Conservation (phyloP, 177 flowering plant genomes). For the Vitis hybrid region DNA sequence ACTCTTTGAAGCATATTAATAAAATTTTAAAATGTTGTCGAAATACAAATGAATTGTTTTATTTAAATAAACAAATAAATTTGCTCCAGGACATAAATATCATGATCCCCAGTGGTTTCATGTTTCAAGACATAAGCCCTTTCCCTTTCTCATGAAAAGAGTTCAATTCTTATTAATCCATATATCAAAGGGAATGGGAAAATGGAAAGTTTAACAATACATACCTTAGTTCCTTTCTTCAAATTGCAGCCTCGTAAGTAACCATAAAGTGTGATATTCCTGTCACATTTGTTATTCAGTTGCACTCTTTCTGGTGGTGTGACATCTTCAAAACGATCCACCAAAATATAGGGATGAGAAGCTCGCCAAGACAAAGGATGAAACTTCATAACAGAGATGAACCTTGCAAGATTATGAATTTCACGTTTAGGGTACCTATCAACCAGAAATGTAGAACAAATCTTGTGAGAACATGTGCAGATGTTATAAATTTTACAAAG, state of each 20-base stretch:
- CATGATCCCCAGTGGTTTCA: neutral
- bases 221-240: constrained; percentile 87
- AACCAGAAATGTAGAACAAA: constrained; percentile 8
- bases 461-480: neutral
- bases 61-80: too few species aligned
- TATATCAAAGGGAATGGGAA: neutral
- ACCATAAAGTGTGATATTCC: constrained; percentile 89
- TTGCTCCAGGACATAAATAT: too few species aligned
- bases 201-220: neutral
- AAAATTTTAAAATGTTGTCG: too few species aligned
- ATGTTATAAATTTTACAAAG: too few species aligned
- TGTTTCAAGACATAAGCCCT: neutral
- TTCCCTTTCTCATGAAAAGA: neutral
- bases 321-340: constrained; percentile 97
- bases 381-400: constrained; percentile 92
- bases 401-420: constrained; percentile 90
- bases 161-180: constrained; percentile 7
- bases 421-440: constrained; percentile 87
- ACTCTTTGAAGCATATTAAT: too few species aligned
- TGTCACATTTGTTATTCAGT: constrained; percentile 69
- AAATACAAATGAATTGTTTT: too few species aligned
- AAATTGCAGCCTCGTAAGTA: constrained; percentile 93
- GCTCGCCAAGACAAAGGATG: constrained; percentile 86
- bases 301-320: constrained; percentile 85
- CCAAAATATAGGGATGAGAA: constrained; percentile 87